phyloP scores from a whole-genome alignment of 768 basidiomycete genomes.

The Calocybe gangraenosa region DNA sequence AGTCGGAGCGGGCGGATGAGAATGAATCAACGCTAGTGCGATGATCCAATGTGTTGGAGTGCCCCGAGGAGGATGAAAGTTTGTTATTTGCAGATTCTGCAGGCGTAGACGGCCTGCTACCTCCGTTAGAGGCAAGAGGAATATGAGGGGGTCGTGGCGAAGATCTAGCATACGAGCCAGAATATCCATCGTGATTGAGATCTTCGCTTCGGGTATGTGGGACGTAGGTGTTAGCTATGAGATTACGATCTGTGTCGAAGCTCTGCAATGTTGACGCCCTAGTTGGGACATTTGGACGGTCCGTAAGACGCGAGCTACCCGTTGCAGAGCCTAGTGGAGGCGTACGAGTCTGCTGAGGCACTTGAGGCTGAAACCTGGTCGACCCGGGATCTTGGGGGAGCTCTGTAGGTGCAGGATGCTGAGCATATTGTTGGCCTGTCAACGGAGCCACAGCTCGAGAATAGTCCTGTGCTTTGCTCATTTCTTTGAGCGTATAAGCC shows the following conservation, averaged over 20 bases:
- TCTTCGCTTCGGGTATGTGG: constrained; percentile 69
- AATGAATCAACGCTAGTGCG: constrained; percentile 45
- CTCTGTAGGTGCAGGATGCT: constrained; percentile 18
- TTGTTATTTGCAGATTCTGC: constrained; percentile 42
- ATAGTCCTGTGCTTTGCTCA: constrained; percentile 36
- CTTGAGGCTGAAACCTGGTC: constrained; percentile 16
- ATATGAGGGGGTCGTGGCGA: constrained; percentile 42
- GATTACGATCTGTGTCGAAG: constrained; percentile 50
- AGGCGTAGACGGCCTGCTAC: constrained; percentile 59
- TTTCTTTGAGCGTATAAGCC: constrained; percentile 14
- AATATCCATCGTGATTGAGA: constrained; percentile 49
- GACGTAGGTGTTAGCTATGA: constrained; percentile 28
- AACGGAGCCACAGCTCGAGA: constrained; percentile 30
- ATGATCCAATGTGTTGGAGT: constrained; percentile 44
- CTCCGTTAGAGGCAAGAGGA: constrained; percentile 38
- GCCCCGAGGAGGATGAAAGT: constrained; percentile 50
- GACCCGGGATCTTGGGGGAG: constrained; percentile 23
- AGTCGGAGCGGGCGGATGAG: constrained; percentile 52
- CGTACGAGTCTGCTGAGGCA: constrained; percentile 23
- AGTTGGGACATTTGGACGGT: constrained; percentile 52
- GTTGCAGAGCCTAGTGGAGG: constrained; percentile 26
- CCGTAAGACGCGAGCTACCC: constrained; percentile 35
- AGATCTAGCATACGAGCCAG: constrained; percentile 27
- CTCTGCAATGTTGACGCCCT: constrained; percentile 62
- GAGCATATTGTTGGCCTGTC: constrained; percentile 25